Conservation (phyloP, 768 basidiomycete genomes). For the Gymnopilus dilepis region DNA sequence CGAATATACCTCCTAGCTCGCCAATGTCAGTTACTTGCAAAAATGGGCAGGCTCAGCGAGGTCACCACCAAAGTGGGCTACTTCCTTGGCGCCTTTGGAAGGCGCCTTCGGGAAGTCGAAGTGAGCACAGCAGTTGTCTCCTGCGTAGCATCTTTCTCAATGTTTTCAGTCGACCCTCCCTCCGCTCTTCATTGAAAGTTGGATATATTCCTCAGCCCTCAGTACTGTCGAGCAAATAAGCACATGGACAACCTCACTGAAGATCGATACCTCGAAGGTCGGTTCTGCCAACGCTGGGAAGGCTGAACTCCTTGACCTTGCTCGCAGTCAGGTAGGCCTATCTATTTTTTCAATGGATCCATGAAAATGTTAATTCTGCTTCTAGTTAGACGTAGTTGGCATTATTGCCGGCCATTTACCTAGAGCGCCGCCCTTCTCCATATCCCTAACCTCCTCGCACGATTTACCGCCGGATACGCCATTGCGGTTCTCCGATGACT, state of each 20-base stretch:
- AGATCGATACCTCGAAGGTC: conserved; percentile 52
- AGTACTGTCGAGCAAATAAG: conserved; percentile 84
- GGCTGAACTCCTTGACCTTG: conserved; percentile 91
- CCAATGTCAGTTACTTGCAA: conserved; percentile 79
- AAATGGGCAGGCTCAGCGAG: conserved; percentile 69
- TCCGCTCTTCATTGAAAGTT: conserved; percentile 84
- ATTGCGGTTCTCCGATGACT: conserved; percentile 58
- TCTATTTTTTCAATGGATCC: neutral
- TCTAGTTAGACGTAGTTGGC: conserved; percentile 86
- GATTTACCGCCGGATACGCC: conserved; percentile 27
- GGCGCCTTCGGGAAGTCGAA: conserved; percentile 75
- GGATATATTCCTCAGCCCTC: conserved; percentile 91
- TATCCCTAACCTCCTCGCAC: conserved; percentile 38
- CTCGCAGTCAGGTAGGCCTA: conserved; percentile 74
- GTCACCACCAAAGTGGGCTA: conserved; percentile 70
- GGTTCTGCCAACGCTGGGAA: conserved; percentile 73
- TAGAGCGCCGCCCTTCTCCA: conserved; percentile 70
- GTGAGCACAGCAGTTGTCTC: conserved; percentile 53
- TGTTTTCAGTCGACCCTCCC: conserved; percentile 47
- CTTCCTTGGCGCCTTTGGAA: conserved; percentile 81
- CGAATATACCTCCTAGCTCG: conserved; percentile 88
- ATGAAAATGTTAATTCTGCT: conserved; percentile 6
- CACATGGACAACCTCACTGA: conserved; percentile 60
- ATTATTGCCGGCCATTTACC: conserved; percentile 77
- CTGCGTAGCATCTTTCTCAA: conserved; percentile 5